phyloP scores from a whole-genome alignment of 345 rosid genomes.

The Eucalyptus brandiana region DNA sequence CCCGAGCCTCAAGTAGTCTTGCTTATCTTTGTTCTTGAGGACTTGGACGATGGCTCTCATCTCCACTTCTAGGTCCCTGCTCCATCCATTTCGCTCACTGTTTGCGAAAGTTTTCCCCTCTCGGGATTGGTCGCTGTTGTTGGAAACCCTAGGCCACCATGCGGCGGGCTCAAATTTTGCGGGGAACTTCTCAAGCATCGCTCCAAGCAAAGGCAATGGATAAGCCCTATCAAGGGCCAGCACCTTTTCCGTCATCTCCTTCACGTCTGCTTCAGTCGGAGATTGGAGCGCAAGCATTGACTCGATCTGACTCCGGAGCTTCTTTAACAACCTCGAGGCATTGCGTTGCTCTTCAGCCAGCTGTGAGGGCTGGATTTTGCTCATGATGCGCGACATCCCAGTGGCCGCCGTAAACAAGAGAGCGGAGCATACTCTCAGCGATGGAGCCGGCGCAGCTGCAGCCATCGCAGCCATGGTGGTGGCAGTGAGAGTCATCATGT shows the following conservation, averaged over 20 bases:
- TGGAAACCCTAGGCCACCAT: conserved; percentile 12
- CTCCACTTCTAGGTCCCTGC: conserved; percentile 10
- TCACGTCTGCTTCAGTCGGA: not conserved
- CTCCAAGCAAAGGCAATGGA: conserved; percentile 28
- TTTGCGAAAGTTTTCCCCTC: not conserved
- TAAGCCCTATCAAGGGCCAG: conserved; percentile 21
- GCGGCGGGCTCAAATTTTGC: conserved; percentile 4
- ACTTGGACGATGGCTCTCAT: conserved; percentile 21
- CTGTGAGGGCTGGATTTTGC: conserved; percentile 28
- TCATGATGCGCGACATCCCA: conserved; percentile 13
- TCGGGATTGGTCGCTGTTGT: not conserved
- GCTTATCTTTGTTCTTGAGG: conserved; percentile 14
- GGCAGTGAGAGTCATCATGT: conserved; percentile 55
- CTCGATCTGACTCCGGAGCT: conserved; percentile 1
- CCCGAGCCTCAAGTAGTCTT: conserved; percentile 30
- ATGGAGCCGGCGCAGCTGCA: not conserved
- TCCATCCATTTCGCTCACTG: conserved; percentile 15
- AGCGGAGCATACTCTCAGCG: not conserved
- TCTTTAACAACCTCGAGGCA: conserved; percentile 11
- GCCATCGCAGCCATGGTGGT: conserved; percentile 7
- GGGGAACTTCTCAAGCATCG: conserved; percentile 23
- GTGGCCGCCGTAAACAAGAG: conserved; percentile 15
- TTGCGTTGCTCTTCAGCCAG: conserved; percentile 30
- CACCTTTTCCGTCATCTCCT: conserved; percentile 1
- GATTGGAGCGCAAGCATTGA: not conserved